Percentiles rank a stretch among this genome's conserved stretches.
phyloP scores from a whole-genome alignment of 2,329 filamentous ascomycete species.

The Apiospora sp. region DNA sequence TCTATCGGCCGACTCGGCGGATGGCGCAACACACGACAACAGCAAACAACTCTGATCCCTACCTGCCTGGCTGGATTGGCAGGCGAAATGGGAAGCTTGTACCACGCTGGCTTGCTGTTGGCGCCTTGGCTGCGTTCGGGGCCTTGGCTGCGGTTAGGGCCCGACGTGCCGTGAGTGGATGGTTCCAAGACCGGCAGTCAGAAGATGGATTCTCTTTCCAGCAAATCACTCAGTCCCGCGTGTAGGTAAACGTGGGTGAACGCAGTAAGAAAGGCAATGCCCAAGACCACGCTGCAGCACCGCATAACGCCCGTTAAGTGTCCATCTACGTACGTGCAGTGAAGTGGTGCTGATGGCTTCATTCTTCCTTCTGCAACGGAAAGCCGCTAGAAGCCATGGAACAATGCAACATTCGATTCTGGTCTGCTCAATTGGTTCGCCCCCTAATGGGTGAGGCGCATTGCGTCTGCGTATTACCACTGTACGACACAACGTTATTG shows the following conservation, averaged over 20 bases:
- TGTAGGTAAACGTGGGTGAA: not conserved
- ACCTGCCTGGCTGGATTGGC: not conserved
- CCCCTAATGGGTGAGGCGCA: not conserved
- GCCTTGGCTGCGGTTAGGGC: conserved; percentile 1
- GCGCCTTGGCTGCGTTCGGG: not conserved
- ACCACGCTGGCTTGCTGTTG: not conserved
- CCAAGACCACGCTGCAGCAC: not conserved
- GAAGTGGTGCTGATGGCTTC: not conserved
- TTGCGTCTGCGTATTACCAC: not conserved
- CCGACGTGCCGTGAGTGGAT: not conserved
- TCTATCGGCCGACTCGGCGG: not conserved
- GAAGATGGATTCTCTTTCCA: not conserved
- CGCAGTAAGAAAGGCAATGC: not conserved
- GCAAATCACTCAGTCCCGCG: not conserved
- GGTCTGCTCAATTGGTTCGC: not conserved
- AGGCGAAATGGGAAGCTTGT: conserved; percentile 1
- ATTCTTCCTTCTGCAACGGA: not conserved
- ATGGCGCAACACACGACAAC: not conserved
- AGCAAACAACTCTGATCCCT: not conserved
- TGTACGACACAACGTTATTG: not conserved
- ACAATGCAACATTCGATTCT: not conserved
- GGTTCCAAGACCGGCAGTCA: not conserved
- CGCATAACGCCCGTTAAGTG: not conserved
- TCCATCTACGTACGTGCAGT: not conserved
- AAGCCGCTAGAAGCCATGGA: conserved; percentile 17